phyloP scores from a whole-genome alignment of 352 stramenopile species.

The Hyaloperonospora arabidopsidis region DNA sequence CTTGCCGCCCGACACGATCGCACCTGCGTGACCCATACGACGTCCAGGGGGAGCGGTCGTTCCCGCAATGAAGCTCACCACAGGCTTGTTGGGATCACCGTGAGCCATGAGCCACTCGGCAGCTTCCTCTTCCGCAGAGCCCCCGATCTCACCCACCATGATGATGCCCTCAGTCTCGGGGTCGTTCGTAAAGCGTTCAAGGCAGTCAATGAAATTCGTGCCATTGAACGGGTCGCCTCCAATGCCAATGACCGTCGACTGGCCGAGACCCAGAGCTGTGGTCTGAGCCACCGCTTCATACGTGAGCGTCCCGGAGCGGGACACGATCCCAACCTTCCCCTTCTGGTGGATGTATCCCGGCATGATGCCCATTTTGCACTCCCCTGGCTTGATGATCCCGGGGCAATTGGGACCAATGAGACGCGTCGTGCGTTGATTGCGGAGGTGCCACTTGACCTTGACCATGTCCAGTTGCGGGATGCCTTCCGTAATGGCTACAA shows the following conservation, averaged over 20 bases:
- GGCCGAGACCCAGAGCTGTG: slow-evolving; percentile 92
- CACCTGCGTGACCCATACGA: slow-evolving; percentile 98
- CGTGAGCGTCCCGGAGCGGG: slow-evolving; percentile 95
- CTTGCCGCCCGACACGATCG: slow-evolving; percentile 98
- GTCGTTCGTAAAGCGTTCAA: slow-evolving; percentile 99
- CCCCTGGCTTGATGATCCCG: slow-evolving; percentile 99
- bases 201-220: slow-evolving; percentile 99
- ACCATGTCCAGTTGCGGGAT: slow-evolving; percentile 99
- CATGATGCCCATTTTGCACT: slow-evolving; percentile 99
- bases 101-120: slow-evolving; percentile 97
- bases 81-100: slow-evolving; percentile 97
- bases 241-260: slow-evolving; percentile 99
- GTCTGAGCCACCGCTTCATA: slow-evolving; percentile 99
- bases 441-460: slow-evolving; percentile 93
- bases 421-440: slow-evolving; percentile 89
- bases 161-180: slow-evolving; percentile 98
- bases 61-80: slow-evolving; percentile 99
- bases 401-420: slow-evolving; percentile 99
- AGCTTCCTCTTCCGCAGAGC: slow-evolving; percentile 96
- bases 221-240: slow-evolving; percentile 99
- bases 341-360: slow-evolving; percentile 98
- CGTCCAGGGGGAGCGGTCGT: slow-evolving; percentile 96
- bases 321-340: slow-evolving; percentile 99
- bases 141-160: slow-evolving; percentile 99
- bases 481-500: slow-evolving; percentile 98